Base-by-base conservation (phyloP, 108 stramenopile genomes). In the Skeletonema menzelii region DNA sequence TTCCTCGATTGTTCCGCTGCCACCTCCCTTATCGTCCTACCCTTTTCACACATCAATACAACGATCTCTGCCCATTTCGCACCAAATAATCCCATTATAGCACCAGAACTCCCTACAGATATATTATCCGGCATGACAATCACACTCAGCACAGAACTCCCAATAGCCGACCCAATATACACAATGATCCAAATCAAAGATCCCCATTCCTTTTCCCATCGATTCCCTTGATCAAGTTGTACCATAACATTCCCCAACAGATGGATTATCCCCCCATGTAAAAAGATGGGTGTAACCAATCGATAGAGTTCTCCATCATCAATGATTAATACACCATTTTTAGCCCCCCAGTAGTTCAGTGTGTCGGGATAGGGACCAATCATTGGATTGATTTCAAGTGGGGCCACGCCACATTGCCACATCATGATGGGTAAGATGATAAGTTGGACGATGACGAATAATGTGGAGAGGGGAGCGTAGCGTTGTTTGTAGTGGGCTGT, bases 161-260 rank as follows among this genome's bases (percentile, higher is more conserved):
- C 91, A 27, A 93, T 64, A 0, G 89, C 91, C 14, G 69, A 68
- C 10, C 76, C 68, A 6, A 96, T 34, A 69, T 96, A 96, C 7
- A 96, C 69, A 12, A 93, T 70, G 0, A 87, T 32, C 90, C 90
- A 93, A 5, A 77, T 82, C 13, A 73, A 11, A 24, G 65, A 72
- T 19, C 95, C 95, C 95, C 95, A 96, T 80, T 96, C 91, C 22
- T 83, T 85, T 67, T 92, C 94, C 64, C 88, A 95, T 38, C 85
- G 83, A 56, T 85, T 87, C 3, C 87, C 86, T 12, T 82, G 83
- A 12, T 96, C 95, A n/a, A 91, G 15, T 65, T 96, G 95, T 1
- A 93, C 89, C 1, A 82, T 26, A 11, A 91, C 77, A 74, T 96
- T 96, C 26, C 85, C 82, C 11, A 83, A 17, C 56, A 96, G 68